phyloP scores from a whole-genome alignment of 2,329 filamentous ascomycete species.

The Helotiales sp. region DNA sequence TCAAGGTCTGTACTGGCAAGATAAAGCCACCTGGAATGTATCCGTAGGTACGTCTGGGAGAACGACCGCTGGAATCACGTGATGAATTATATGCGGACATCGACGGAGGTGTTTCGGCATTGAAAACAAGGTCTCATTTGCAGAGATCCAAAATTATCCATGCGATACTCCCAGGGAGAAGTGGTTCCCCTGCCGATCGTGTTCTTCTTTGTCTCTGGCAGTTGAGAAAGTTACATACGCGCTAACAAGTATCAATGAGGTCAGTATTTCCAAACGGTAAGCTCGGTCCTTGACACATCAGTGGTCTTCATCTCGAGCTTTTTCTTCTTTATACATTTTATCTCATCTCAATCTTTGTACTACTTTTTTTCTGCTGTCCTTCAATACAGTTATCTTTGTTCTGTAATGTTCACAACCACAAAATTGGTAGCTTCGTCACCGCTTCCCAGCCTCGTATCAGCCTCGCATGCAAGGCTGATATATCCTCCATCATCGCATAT shows the following conservation, averaged over 20 bases:
- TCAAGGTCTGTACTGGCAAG: too few relatives aligned
- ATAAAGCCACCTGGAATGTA: too few relatives aligned
- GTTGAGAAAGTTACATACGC: not conserved
- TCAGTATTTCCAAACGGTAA: conserved; percentile 5
- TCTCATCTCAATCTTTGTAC: not conserved
- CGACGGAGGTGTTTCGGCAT: too few relatives aligned
- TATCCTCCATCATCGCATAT: not conserved
- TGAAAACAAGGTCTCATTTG: too few relatives aligned
- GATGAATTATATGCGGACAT: too few relatives aligned
- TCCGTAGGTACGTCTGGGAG: too few relatives aligned
- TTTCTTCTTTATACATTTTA: not conserved
- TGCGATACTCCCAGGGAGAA: not conserved
- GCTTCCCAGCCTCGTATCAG: not conserved
- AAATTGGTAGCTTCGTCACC: not conserved
- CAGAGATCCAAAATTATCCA: not conserved
- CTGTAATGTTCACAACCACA: conserved; percentile 6
- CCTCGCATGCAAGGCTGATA: conserved; percentile 9
- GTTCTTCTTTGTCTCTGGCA: not conserved
- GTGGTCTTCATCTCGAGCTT: not conserved
- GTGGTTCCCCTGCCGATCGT: not conserved
- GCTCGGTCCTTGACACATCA: not conserved
- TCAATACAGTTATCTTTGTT: not conserved
- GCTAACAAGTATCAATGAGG: conserved; percentile 12
- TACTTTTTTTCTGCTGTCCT: too few relatives aligned
- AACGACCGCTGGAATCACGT: too few relatives aligned